Evolutionary conservation across 768 basidiomycete species (phyloP).

Genomic region (Russula vinacea): DNA sequence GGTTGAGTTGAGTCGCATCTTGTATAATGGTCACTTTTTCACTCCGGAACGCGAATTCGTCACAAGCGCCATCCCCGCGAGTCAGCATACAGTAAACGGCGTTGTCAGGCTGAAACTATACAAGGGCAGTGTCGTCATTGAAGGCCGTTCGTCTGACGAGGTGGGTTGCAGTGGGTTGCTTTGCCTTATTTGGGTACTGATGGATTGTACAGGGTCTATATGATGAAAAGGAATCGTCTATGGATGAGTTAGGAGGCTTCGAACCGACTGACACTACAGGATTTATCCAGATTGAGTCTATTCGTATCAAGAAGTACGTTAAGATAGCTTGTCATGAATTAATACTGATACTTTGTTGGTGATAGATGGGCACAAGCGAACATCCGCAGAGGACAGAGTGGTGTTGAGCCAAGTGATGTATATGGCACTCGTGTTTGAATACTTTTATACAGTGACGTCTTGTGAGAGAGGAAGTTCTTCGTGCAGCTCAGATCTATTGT

Average conservation of each 20-base stretch:
- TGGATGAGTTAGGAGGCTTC: conserved; percentile 99
- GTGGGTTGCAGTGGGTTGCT: conserved; percentile 39
- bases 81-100: conserved; percentile 96
- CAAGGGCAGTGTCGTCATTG: conserved; percentile 94
- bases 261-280: conserved; percentile 93
- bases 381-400: conserved; percentile 77
- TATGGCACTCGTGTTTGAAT: conserved; percentile 58
- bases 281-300: conserved; percentile 96
- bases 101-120: conserved; percentile 85
- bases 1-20: conserved; percentile 79
- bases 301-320: conserved; percentile 92
- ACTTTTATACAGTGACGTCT: background rate
- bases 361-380: conserved; percentile 84
- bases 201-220: conserved; percentile 69
- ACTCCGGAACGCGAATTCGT: conserved; percentile 98
- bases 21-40: conserved; percentile 99
- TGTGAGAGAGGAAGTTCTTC: background rate
- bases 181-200: background rate
- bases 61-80: conserved; percentile 83
- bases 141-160: conserved; percentile 87
- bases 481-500: background rate
- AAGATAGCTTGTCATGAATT: conserved; percentile 23
- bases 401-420: conserved; percentile 74
- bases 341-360: conserved; percentile 17
- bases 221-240: conserved; percentile 91